These are phyloP conservation scores for Prosopis cineraria DNA, from an alignment of 306 rosid genomes.

Conservation along the genomic window DNA sequence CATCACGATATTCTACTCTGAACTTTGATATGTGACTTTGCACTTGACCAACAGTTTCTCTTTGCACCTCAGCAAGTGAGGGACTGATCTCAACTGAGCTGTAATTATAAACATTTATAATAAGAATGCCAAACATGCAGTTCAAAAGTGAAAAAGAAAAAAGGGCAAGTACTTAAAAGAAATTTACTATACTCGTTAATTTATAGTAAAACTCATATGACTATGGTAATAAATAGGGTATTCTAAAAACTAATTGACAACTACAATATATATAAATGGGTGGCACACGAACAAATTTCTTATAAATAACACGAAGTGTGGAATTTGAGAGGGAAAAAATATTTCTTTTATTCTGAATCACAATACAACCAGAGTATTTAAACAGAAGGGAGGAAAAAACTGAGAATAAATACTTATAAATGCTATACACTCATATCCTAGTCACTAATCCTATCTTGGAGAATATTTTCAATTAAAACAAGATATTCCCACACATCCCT, in stretches of 20 bases:
- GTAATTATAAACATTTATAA: slow-evolving; percentile 43
- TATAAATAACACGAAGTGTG: background rate
- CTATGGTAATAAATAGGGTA: slow-evolving; percentile 19
- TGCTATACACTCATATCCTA: too few relatives aligned
- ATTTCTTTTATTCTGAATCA: too few relatives aligned
- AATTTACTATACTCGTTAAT: slow-evolving; percentile 12
- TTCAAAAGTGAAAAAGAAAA: background rate
- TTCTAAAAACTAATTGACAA: slow-evolving; percentile 13
- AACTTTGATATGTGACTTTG: slow-evolving; percentile 81
- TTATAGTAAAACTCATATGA: slow-evolving; percentile 8
- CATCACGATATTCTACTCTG: slow-evolving; percentile 86
- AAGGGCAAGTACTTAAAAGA: background rate
- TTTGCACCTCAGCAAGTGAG: slow-evolving; percentile 82
- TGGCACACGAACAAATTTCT: background rate
- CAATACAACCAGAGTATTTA: too few relatives aligned
- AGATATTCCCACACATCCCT: too few relatives aligned
- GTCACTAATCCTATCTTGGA: too few relatives aligned
- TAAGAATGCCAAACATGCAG: slow-evolving; percentile 1
- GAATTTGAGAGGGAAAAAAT: too few relatives aligned
- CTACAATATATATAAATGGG: slow-evolving; percentile 16
- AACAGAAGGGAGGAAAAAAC: too few relatives aligned
- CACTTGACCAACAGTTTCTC: slow-evolving; percentile 81
- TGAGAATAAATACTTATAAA: too few relatives aligned
- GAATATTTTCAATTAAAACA: too few relatives aligned
- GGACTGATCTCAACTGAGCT: slow-evolving; percentile 98